Conservation (phyloP, 2,329 filamentous ascomycete species). For the Alternaria sp. region DNA sequence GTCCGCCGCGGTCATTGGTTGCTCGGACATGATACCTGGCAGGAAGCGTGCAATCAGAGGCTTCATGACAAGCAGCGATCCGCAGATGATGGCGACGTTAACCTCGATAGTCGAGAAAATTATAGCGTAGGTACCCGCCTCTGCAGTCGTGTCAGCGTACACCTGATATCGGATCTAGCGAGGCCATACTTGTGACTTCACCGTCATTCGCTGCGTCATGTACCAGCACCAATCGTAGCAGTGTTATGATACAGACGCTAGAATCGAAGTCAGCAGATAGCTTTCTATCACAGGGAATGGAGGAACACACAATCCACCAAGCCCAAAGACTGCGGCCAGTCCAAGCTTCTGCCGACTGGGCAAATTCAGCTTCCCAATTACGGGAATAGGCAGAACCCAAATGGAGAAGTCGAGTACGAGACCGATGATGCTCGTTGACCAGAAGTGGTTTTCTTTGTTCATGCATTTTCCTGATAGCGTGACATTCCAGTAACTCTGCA, state of each 20-base stretch:
- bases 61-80: conserved; percentile 53
- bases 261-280: background rate
- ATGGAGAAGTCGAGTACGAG: conserved; percentile 40
- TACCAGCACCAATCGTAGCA: conserved; percentile 38
- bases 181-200: conserved; percentile 32
- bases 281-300: background rate
- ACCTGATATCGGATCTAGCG: background rate
- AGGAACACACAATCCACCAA: conserved; percentile 45
- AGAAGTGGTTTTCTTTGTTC: conserved; percentile 33
- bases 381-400: conserved; percentile 40
- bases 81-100: conserved; percentile 54
- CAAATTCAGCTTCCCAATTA: conserved; percentile 38
- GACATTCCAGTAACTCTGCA: conserved; percentile 36
- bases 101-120: conserved; percentile 52
- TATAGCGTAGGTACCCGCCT: conserved; percentile 49
- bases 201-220: conserved; percentile 21
- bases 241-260: conserved; percentile 39
- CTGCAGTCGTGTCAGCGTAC: conserved; percentile 15
- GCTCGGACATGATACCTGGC: conserved; percentile 37
- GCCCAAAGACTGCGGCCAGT: conserved; percentile 42
- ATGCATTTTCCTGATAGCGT: conserved; percentile 26
- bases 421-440: conserved; percentile 32
- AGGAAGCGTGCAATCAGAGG: conserved; percentile 47
- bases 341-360: conserved; percentile 41
- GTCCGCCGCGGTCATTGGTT: conserved; percentile 21